These are phyloP conservation scores for Mortierella sp. DNA, from an alignment of 371 early-diverging fungal genomes.

Conservation along the genomic window DNA sequence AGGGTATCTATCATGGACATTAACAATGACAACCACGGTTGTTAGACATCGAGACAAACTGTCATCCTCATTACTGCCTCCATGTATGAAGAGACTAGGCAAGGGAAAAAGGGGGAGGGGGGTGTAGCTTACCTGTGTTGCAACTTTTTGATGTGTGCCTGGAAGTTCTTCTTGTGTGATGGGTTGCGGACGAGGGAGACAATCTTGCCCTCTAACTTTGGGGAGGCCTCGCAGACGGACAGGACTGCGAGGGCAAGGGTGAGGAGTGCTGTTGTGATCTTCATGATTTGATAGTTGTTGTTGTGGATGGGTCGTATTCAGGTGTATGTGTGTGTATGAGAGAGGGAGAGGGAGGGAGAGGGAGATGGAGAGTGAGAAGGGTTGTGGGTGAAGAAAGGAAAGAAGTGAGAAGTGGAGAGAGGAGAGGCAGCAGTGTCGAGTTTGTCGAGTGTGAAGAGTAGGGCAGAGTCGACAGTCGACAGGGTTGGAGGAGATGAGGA, in stretches of 20 bases:
- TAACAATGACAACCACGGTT: background rate
- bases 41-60: background rate
- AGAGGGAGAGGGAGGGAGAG: background rate
- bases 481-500: too few relatives aligned
- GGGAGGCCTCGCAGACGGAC: background rate
- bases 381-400: background rate
- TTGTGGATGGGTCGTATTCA: background rate
- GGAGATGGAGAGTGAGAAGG: background rate
- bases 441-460: too few relatives aligned
- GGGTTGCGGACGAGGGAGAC: constrained; percentile 1
- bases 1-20: background rate
- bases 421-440: background rate
- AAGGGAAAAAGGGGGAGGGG: background rate
- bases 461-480: background rate
- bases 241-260: background rate
- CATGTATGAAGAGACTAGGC: too few relatives aligned
- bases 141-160: background rate
- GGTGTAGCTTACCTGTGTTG: background rate
- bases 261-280: background rate
- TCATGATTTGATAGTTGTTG: background rate
- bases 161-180: constrained; percentile 3
- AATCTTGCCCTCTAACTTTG: background rate
- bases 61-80: background rate
- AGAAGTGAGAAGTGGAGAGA: too few relatives aligned
- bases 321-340: background rate